These are phyloP conservation scores for Syzygium syzygioides DNA, from an alignment of 441 rosid species.

Conservation along the genomic window DNA sequence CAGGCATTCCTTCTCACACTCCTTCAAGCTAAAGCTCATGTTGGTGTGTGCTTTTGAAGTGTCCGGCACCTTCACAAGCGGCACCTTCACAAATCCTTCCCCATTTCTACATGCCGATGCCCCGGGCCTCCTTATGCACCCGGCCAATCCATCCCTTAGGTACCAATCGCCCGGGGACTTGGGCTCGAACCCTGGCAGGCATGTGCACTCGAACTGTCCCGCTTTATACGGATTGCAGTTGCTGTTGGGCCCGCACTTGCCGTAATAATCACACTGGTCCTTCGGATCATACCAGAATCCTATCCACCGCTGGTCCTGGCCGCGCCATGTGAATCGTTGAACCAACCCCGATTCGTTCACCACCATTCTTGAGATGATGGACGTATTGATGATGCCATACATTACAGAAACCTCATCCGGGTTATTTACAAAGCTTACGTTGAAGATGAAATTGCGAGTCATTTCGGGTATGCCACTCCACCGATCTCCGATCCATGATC, in stretches of 20 bases:
- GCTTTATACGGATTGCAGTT: not conserved
- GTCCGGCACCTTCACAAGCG: not conserved
- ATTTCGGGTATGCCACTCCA: not conserved
- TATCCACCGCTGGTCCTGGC: not conserved
- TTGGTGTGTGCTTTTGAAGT: not conserved
- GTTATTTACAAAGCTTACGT: not conserved
- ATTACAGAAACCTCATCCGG: not conserved
- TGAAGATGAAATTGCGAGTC: not conserved
- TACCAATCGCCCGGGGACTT: not conserved
- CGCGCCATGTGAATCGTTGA: not conserved
- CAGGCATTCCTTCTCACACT: slow-evolving; percentile 1
- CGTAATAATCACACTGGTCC: not conserved
- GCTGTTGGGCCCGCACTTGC: not conserved
- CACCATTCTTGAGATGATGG: not conserved
- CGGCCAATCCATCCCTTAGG: not conserved
- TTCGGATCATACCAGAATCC: not conserved
- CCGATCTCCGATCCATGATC: not conserved
- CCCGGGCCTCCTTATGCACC: not conserved
- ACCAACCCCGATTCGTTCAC: not conserved
- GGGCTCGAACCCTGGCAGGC: not conserved
- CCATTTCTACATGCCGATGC: not conserved
- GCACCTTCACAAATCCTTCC: not conserved
- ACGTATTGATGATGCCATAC: not conserved
- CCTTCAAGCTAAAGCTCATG: not conserved
- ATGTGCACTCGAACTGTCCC: not conserved